Base-by-base conservation (phyloP, 2,329 filamentous ascomycete genomes). In the Scedosporium dehoogii region DNA sequence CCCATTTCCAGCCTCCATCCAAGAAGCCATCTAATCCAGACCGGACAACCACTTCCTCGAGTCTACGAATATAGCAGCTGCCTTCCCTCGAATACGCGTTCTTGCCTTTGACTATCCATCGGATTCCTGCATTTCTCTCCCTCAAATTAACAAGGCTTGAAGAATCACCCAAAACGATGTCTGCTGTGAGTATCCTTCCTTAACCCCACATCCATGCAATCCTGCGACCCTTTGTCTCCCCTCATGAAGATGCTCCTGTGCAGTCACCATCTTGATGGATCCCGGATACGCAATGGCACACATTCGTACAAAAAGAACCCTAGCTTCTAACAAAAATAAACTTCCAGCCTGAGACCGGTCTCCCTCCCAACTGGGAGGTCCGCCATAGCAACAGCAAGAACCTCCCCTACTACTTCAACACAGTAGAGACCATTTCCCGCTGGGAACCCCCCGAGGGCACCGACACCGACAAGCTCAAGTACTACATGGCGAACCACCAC, bases 351-450 rank as follows among this genome's bases (percentile, higher is more conserved):
- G 89, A 92, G 63, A 87, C 88, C 68, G 93, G 93, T 73, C 85
- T 97, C 66, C 92, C 92, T 65, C 75, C 85, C 59, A 86, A 87
- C 74, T 97, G 93, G 92, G 94, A 97, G 79, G 91, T 99, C 72
- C 91, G 94, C 74, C 91, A 96, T 79, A 96, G 91, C 75, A 96
- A 97, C 81, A 96, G 91, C 76, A 97, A 97, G 81, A 96, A 96
- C 78, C 88, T 97, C 42, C 94, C 94, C 44, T 99, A 99, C 82
- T 99, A 97, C 81, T 97, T 97, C 88, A 96, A 97, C 77, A 80
- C 88, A 56, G 79, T 78, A 68, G 90, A 91, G 66, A 93, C 92
- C 74, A 86, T 91, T 73, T 97, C 94, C 66, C 86, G 91, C 77
- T 99, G 94, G 94, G 94, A 97, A 73, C 93, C 94, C 3, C 94